Conservation (phyloP, 371 early-diverging fungal genomes). For the Mucor irregularis region DNA sequence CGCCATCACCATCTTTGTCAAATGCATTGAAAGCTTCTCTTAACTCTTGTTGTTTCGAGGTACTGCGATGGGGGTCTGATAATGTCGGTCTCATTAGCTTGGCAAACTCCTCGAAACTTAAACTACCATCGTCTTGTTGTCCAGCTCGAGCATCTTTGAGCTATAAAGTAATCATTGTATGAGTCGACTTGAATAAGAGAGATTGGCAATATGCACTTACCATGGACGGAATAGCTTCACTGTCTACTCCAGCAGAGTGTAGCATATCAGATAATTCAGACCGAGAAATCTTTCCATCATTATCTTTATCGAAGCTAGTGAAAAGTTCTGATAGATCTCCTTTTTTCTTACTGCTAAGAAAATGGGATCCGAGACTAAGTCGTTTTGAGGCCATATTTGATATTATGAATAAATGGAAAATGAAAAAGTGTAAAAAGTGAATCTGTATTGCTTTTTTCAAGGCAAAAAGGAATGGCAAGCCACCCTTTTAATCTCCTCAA, state of each 20-base stretch:
- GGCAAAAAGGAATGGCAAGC: too few species aligned
- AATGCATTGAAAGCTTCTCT: conserved; percentile 49
- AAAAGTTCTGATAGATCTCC: conserved; percentile 40
- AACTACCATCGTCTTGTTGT: conserved; percentile 14
- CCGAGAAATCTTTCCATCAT: conserved; percentile 35
- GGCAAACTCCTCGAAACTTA: conserved; percentile 46
- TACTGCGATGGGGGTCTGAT: conserved; percentile 29
- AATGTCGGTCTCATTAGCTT: conserved; percentile 45
- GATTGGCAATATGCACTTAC: too few species aligned
- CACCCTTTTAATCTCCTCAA: too few species aligned
- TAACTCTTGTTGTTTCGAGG: conserved; percentile 39
- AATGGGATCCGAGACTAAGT: conserved; percentile 37
- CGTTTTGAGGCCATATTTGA: conserved; percentile 27
- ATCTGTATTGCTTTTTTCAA: too few species aligned
- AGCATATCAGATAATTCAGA: conserved; percentile 35
- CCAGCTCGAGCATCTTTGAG: conserved; percentile 8
- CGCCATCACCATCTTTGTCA: conserved; percentile 44
- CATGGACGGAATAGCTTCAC: conserved; percentile 23
- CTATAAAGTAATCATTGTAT: conserved; percentile 13
- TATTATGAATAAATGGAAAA: conserved; percentile 11
- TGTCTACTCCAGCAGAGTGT: conserved; percentile 28
- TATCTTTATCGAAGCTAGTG: conserved; percentile 39
- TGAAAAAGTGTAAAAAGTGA: too few species aligned
- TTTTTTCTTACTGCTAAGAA: conserved; percentile 36
- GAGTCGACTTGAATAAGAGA: too few species aligned